Evolutionary conservation across 257 asterid species (phyloP).

Genomic region (Avicennia marina): DNA sequence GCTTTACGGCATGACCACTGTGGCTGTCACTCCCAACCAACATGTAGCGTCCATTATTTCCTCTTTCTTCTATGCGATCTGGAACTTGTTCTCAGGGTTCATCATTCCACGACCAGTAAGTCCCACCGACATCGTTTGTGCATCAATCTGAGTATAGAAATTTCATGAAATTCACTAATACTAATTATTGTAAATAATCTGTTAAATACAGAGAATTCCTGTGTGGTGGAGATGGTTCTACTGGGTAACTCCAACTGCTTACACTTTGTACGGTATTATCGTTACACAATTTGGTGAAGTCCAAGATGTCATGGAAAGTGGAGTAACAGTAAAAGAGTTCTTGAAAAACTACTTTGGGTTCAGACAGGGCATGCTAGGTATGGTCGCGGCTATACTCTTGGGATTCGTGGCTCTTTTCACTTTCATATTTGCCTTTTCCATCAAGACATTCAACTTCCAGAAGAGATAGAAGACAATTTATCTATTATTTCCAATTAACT

Average conservation of each 20-base stretch:
- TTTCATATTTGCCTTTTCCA: slow-evolving; percentile 30
- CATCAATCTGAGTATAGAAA: neutral
- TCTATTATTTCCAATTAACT: too few relatives aligned
- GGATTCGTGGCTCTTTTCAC: slow-evolving; percentile 27
- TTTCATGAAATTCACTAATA: neutral
- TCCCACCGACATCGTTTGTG: neutral
- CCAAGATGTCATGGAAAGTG: slow-evolving; percentile 4
- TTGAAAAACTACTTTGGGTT: slow-evolving; percentile 31
- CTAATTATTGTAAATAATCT: neutral
- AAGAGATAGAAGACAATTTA: slow-evolving; percentile 18
- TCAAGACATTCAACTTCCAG: slow-evolving; percentile 40
- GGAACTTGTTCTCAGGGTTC: slow-evolving; percentile 81
- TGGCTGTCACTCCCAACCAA: slow-evolving; percentile 70
- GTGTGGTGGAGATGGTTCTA: slow-evolving; percentile 92
- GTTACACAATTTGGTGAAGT: slow-evolving; percentile 62
- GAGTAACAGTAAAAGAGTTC: slow-evolving; percentile 22
- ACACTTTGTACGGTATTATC: slow-evolving; percentile 61
- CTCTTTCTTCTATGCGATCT: slow-evolving; percentile 41
- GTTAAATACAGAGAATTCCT: slow-evolving; percentile 51
- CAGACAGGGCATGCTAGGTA: slow-evolving; percentile 29
- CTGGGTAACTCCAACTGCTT: slow-evolving; percentile 58
- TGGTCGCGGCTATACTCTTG: slow-evolving; percentile 25
- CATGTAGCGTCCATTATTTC: slow-evolving; percentile 53
- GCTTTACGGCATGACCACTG: slow-evolving; percentile 74
- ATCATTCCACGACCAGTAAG: slow-evolving; percentile 71